Evolutionary conservation across 306 rosid species (phyloP), one percentile per base, ranked within the genome.

Genomic region (Cicer bijugum): DNA sequence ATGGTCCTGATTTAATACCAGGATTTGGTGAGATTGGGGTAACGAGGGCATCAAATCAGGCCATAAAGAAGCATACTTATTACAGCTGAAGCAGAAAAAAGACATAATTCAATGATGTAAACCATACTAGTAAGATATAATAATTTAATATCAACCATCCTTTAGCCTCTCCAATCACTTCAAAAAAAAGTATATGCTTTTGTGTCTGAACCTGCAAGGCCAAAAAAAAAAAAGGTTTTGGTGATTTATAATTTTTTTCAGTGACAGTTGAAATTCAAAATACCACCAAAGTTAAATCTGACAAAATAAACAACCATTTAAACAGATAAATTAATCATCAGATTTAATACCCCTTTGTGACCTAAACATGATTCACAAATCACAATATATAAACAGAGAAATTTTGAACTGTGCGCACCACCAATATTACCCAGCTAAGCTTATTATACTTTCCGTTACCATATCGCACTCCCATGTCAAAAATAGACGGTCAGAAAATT

Each of bases 1-100:
- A 88, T 72, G 92, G 96, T 63, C 81, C 40, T 50, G 85, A 80
- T 88, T 92, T 70, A 70, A 67, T 82, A 38, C 40, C 46, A 50
- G 42, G 78, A 82, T 76, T 65, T 67, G 72, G 67, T 78, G 75
- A 60, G 87, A 76, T 80, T 71, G 83, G 50, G 78, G 71, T 43
- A 76, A 69, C 38, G 83, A 47, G 78, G 74, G 51, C 64, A 72
- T 39, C 17, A 52, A 33, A 17, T 60, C 80, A 47, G 64, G 83
- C 85, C 86, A 43, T 59, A 46, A 11, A 46, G 52, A 46, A 46
- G n/a, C 51, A 45, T 45, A 11, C 51, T 45, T 45, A 10, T 45
- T 45, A 45, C 52, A 4, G 52, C 52, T 12, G 52, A 46, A 46
- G 6, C n/a, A 46, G n/a, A 46, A 47, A 47, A 47, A 12, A 1